These are phyloP conservation scores for Vanrija sp. DNA, from an alignment of 1,284 basidiomycete genomes.

Conservation along the genomic window DNA sequence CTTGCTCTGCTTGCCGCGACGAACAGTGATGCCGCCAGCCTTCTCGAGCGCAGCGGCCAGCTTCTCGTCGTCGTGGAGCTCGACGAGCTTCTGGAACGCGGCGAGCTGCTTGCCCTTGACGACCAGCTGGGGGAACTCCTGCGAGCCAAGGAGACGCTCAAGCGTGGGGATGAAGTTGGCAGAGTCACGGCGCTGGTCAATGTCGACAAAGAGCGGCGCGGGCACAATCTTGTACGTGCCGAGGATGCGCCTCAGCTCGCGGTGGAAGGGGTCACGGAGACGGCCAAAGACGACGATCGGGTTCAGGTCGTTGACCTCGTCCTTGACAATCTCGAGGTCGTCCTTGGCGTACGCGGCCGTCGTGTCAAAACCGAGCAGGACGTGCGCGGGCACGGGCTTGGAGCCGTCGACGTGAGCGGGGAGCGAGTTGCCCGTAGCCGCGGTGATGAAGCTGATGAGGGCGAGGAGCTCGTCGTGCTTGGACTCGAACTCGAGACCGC, in stretches of 20 bases:
- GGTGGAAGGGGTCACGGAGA: slow-evolving; percentile 55
- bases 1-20: too few species aligned
- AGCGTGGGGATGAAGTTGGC: slow-evolving; percentile 54
- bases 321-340: slow-evolving; percentile 40
- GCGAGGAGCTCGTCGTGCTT: slow-evolving; percentile 68
- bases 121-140: slow-evolving; percentile 66
- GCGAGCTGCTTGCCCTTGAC: slow-evolving; percentile 63
- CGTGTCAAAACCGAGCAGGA: slow-evolving; percentile 79
- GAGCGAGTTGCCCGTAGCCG: slow-evolving; percentile 72
- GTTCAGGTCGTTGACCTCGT: slow-evolving; percentile 63
- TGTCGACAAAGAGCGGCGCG: slow-evolving; percentile 65
- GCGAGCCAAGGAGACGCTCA: slow-evolving; percentile 56
- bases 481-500: slow-evolving; percentile 7
- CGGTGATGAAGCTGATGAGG: slow-evolving; percentile 67
- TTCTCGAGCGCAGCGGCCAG: slow-evolving; percentile 49
- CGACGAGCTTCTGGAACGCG: slow-evolving; percentile 4
- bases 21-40: background rate
- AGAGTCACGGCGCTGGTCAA: slow-evolving; percentile 63
- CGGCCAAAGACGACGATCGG: slow-evolving; percentile 75
- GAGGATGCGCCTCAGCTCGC: slow-evolving; percentile 65
- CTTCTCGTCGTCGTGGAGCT: slow-evolving; percentile 55
- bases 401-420: slow-evolving; percentile 62
- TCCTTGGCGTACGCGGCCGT: slow-evolving; percentile 55
- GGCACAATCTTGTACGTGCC: slow-evolving; percentile 61
- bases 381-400: slow-evolving; percentile 66